These are phyloP conservation scores for Pseudomonodictys pantanalensis DNA, from an alignment of 495 filamentous ascomycete species.

Conservation along the genomic window DNA sequence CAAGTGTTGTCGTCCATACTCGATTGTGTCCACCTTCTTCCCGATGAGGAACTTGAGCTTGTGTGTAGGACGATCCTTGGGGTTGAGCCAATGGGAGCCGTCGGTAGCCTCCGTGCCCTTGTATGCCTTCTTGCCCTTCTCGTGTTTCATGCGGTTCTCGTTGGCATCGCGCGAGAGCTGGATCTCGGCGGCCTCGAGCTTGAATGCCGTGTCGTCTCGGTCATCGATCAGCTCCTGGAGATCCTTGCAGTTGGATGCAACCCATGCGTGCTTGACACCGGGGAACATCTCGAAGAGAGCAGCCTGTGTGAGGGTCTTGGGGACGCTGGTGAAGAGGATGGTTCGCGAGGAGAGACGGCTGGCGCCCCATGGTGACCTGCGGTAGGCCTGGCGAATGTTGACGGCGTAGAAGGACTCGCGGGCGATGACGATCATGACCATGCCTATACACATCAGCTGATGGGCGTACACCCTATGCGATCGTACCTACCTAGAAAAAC, in stretches of 20 bases:
- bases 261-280: constrained; percentile 82
- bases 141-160: constrained; percentile 64
- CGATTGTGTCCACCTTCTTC: constrained; percentile 92
- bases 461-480: background rate
- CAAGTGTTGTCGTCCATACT: constrained; percentile 84
- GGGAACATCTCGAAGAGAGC: constrained; percentile 75
- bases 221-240: constrained; percentile 82
- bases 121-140: constrained; percentile 64
- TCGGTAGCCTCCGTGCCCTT: constrained; percentile 47
- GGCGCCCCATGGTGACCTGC: constrained; percentile 81
- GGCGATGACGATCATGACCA: constrained; percentile 85
- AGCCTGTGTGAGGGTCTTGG: constrained; percentile 69
- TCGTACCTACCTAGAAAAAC: constrained; percentile 59
- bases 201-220: constrained; percentile 77
- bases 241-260: constrained; percentile 72
- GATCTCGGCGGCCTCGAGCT: constrained; percentile 85
- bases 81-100: constrained; percentile 54
- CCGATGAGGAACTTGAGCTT: constrained; percentile 75
- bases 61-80: constrained; percentile 84
- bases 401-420: constrained; percentile 92
- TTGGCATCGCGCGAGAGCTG: constrained; percentile 83
- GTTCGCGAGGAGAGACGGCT: constrained; percentile 90
- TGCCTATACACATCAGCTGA: constrained; percentile 45
- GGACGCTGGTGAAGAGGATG: constrained; percentile 87
- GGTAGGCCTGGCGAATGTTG: constrained; percentile 92